These are phyloP conservation scores for Nemania sp. DNA, from an alignment of 2,329 filamentous ascomycete species.

Conservation along the genomic window DNA sequence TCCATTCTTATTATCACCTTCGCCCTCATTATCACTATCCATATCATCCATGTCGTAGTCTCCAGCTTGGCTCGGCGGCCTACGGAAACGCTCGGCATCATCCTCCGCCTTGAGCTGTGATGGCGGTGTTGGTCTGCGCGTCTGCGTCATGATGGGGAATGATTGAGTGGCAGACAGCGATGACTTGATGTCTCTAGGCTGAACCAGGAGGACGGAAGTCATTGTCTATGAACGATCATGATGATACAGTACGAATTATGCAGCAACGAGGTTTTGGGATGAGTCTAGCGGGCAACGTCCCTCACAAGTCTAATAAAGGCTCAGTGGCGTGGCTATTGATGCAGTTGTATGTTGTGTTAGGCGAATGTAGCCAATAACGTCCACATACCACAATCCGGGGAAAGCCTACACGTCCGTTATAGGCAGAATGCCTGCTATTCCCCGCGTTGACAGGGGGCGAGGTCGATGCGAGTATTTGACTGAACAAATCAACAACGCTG, in stretches of 20 bases:
- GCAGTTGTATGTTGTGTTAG: conserved; percentile 41
- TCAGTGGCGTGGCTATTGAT: conserved; percentile 41
- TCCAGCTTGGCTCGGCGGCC: conserved; percentile 57
- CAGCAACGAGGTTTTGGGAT: conserved; percentile 33
- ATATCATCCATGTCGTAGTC: conserved; percentile 50
- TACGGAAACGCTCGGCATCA: conserved; percentile 56
- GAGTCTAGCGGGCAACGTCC: conserved; percentile 36
- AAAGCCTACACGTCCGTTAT: conserved; percentile 41
- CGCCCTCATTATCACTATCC: conserved; percentile 56
- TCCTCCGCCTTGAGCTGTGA: conserved; percentile 57
- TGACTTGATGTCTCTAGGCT: conserved; percentile 55
- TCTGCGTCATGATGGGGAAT: conserved; percentile 57
- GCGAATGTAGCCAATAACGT: conserved; percentile 40
- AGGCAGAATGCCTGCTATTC: conserved; percentile 26
- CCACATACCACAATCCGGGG: conserved; percentile 46
- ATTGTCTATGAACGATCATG: conserved; percentile 53
- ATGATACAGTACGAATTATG: conserved; percentile 40
- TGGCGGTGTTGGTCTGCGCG: conserved; percentile 57
- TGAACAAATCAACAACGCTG: conserved; percentile 25
- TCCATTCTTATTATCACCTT: conserved; percentile 57
- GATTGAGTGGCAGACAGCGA: conserved; percentile 55
- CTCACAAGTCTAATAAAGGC: conserved; percentile 33
- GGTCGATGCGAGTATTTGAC: conserved; percentile 22
- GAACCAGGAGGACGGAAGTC: conserved; percentile 58
- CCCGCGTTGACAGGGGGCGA: conserved; percentile 30